Base-by-base conservation (phyloP, 116 monocot genomes). In the Iris pallida region DNA sequence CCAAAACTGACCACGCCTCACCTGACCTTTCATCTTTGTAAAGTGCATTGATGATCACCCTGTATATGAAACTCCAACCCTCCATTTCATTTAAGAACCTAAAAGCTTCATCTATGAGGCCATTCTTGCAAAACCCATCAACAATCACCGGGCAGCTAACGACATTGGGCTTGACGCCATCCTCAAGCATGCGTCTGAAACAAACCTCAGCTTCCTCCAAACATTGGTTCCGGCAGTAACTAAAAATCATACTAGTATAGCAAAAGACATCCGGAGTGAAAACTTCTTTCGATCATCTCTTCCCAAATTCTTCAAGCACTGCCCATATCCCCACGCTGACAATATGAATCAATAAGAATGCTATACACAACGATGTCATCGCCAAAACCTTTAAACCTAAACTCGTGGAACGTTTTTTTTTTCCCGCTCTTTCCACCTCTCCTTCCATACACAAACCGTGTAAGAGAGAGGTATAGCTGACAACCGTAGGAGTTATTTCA, bases 91-190 rank as follows among this genome's bases (percentile, higher is more conserved):
- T 65, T 47, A 85, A 16, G 71, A 89, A 79, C 42, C 7, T 46
- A 54, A 80, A 69, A 56, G 73, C 82, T 64, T 89, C 67, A 18
- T 43, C 4, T 6, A 78, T 53, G 0, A 16, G 7, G 7, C 63
- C 19, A 45, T 71, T 43, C 54, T 70, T 85, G 46, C 71, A 71
- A 64, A 59, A 75, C 4, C 68, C 72, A 48, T 81, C 75, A 64
- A 85, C 40, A 68, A 85, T 68, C 12, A 78, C 55, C 8, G 85
- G 78, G 78, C 71, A 81, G 49, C 81, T 85, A 69, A 85, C 75
- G 48, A 78, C 60, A 62, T 68, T 85, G 14, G 85, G 85, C 53
- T 54, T 59, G 14, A 85, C 19, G 57, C 78, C 78, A 14, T 64
- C 15, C 2, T 63, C 47, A 45, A 69, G 19, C 85, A 85, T 78